Percentiles rank a stretch among this genome's conserved stretches.
Evolutionary conservation across 2,329 filamentous ascomycete species (phyloP).

Genomic region (Ophiostoma sp.): DNA sequence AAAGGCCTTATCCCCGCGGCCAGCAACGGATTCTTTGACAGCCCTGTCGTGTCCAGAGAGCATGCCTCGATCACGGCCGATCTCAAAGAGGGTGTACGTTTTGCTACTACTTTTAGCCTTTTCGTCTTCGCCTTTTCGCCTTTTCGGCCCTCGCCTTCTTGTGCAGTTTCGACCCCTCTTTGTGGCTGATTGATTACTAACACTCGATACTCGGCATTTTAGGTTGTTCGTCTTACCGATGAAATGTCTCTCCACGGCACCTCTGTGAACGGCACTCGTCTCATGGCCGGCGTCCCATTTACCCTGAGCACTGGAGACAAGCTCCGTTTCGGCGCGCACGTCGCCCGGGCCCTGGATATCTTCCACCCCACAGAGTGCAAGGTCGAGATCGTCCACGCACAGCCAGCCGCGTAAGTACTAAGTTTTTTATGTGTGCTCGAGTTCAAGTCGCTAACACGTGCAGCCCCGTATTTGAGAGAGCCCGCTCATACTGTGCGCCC

Average conservation of each 20-base stretch:
- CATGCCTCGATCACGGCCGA: conserved; percentile 55
- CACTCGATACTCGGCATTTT: neutral
- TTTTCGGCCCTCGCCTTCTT: neutral
- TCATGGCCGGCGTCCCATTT: conserved; percentile 27
- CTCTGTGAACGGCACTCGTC: conserved; percentile 37
- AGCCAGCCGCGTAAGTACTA: neutral
- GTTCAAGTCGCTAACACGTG: conserved; percentile 4
- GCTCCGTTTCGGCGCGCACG: conserved; percentile 39
- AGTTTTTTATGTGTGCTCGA: neutral
- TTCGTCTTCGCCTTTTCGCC: neutral
- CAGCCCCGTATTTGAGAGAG: conserved; percentile 7
- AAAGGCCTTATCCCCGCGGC: conserved; percentile 39
- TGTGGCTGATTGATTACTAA: neutral
- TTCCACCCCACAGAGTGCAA: conserved; percentile 32
- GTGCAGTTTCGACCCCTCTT: conserved; percentile 21
- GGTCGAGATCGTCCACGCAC: conserved; percentile 27
- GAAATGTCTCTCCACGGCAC: conserved; percentile 51
- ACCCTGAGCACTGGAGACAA: conserved; percentile 36
- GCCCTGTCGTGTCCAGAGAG: conserved; percentile 64
- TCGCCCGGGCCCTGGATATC: conserved; percentile 35
- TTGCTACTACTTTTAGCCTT: neutral
- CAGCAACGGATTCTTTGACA: conserved; percentile 62
- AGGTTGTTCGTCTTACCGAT: conserved; percentile 46
- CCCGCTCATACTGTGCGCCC: conserved; percentile 31
- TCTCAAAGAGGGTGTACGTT: conserved; percentile 40